Conservation (phyloP, 306 rosid species). For the Trichosanthes truncata region DNA sequence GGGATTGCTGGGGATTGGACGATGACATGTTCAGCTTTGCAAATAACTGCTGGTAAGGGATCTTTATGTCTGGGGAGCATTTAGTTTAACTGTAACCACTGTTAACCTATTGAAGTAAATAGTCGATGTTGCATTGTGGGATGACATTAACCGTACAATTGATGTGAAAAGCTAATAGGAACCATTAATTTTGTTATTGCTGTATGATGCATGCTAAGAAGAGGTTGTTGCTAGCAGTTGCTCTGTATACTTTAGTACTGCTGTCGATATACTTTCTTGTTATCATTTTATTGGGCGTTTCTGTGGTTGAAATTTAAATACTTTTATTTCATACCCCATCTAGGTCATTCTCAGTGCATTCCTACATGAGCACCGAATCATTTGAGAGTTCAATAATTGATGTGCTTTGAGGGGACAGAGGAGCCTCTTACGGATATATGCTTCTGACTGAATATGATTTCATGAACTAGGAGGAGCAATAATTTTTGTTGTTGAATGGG, state of each 20-base stretch:
- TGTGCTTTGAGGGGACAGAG: neutral
- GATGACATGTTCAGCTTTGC: constrained; percentile 39
- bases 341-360: neutral
- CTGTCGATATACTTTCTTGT: neutral
- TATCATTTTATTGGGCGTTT: neutral
- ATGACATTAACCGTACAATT: neutral
- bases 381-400: constrained; percentile 2
- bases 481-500: neutral
- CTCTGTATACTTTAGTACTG: neutral
- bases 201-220: neutral
- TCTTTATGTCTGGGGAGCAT: neutral
- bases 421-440: neutral
- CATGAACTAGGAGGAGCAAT: neutral
- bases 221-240: constrained; percentile 4
- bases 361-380: neutral
- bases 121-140: neutral
- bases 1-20: constrained; percentile 85
- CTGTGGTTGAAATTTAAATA: neutral
- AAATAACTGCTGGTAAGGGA: constrained; percentile 46
- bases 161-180: neutral
- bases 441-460: neutral
- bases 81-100: constrained; percentile 1
- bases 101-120: neutral
- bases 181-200: neutral
- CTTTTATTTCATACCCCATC: neutral